Conservation (phyloP, 2,329 filamentous ascomycete genomes). For the Monilinia aucupariae region DNA sequence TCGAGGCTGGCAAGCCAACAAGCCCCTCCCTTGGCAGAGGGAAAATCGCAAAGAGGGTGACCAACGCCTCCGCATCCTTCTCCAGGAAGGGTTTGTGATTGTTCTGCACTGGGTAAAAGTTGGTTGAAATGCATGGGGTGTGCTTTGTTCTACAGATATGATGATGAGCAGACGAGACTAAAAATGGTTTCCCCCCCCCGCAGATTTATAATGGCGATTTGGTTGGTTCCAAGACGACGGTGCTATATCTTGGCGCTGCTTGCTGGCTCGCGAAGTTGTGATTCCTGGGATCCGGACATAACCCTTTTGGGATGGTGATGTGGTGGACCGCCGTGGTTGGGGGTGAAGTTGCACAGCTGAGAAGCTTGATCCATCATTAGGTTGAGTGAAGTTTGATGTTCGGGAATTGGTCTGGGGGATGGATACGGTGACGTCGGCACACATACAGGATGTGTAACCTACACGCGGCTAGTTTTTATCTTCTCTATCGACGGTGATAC, state of each 20-base stretch:
- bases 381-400: not conserved
- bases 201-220: not conserved
- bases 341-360: not conserved
- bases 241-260: not conserved
- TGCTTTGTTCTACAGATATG: not conserved
- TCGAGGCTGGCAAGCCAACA: constrained; percentile 5
- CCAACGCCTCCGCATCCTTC: constrained; percentile 7
- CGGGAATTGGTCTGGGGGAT: not conserved
- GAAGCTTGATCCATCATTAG: not conserved
- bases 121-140: not conserved
- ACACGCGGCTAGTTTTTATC: not conserved
- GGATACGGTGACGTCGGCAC: not conserved
- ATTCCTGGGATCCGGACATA: not conserved
- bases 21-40: constrained; percentile 1
- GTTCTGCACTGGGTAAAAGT: constrained; percentile 10
- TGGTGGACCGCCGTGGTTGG: too few relatives aligned
- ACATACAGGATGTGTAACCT: too few relatives aligned
- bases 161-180: not conserved
- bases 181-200: not conserved
- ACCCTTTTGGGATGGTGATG: not conserved
- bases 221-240: not conserved
- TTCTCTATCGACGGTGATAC: not conserved
- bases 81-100: not conserved
- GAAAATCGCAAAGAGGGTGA: constrained; percentile 1
- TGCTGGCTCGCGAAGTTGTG: constrained; percentile 3